Conservation (phyloP, 169 alveolate species). For the Blepharisma undulans region DNA sequence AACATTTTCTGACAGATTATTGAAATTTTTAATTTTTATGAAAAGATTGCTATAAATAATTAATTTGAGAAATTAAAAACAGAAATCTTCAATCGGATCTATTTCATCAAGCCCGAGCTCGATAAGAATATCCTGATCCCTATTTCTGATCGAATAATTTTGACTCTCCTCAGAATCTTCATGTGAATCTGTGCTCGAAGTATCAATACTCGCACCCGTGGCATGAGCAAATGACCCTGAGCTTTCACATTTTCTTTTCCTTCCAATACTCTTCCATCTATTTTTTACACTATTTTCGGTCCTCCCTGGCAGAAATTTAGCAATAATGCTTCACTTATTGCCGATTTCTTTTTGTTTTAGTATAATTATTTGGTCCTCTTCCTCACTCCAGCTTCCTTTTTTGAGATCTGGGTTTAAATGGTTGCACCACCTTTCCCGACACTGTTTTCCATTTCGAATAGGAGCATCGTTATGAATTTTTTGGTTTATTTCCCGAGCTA, state of each 20-base stretch:
- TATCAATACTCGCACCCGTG: not conserved
- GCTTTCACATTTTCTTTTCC: not conserved
- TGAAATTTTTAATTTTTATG: not conserved
- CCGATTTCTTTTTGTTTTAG: slow-evolving; percentile 76
- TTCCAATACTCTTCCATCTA: slow-evolving; percentile 11
- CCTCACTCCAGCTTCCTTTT: slow-evolving; percentile 85
- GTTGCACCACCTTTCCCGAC: slow-evolving; percentile 80
- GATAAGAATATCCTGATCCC: not conserved
- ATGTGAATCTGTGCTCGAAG: not conserved
- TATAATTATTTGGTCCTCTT: slow-evolving; percentile 78
- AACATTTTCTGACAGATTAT: not conserved
- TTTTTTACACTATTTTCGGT: slow-evolving; percentile 77
- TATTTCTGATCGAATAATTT: not conserved
- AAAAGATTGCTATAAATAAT: not conserved
- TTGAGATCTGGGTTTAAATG: slow-evolving; percentile 75
- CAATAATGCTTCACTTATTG: slow-evolving; percentile 47
- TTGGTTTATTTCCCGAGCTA: not conserved
- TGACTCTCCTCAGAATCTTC: not conserved
- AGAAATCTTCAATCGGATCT: not conserved
- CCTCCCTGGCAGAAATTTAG: slow-evolving; percentile 14
- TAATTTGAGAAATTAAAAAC: not conserved
- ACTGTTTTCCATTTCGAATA: slow-evolving; percentile 69
- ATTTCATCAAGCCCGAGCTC: not conserved
- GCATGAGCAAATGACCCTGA: not conserved
- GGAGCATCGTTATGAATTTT: not conserved